A percentile compares a stretch with the other conserved stretches of the same genome.
These are phyloP conservation scores for Pleurotus tuber-regium DNA, from an alignment of 768 basidiomycete species.

Conservation along the genomic window DNA sequence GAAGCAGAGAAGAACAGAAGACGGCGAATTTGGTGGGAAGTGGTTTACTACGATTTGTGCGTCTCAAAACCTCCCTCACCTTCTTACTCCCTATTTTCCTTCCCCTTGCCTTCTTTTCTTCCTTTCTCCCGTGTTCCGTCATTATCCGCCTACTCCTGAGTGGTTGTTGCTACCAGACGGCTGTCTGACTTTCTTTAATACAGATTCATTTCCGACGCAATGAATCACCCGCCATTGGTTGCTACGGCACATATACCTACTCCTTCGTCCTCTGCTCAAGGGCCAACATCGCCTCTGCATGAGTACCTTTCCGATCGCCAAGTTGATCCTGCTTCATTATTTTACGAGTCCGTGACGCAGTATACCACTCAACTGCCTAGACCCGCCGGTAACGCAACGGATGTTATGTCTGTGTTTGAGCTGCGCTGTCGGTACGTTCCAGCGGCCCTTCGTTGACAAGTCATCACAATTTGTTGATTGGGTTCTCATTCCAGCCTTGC, in stretches of 20 bases:
- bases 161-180: too few relatives aligned
- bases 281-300: slow-evolving; percentile 58
- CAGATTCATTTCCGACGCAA: slow-evolving; percentile 69
- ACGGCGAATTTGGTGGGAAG: slow-evolving; percentile 71
- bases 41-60: slow-evolving; percentile 75
- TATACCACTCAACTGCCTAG: slow-evolving; percentile 42
- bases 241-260: slow-evolving; percentile 36
- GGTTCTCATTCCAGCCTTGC: slow-evolving; percentile 42
- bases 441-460: slow-evolving; percentile 6
- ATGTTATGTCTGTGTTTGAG: slow-evolving; percentile 37
- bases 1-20: slow-evolving; percentile 24
- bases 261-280: slow-evolving; percentile 49
- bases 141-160: too few relatives aligned
- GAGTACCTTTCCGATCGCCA: slow-evolving; percentile 42
- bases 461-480: slow-evolving; percentile 5
- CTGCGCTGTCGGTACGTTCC: slow-evolving; percentile 61
- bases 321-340: not conserved
- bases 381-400: slow-evolving; percentile 25
- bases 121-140: slow-evolving; percentile 3
- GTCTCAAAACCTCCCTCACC: slow-evolving; percentile 24
- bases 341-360: slow-evolving; percentile 23
- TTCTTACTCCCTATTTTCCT: not conserved
- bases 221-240: slow-evolving; percentile 56
- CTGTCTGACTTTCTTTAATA: not conserved
- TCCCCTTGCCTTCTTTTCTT: slow-evolving; percentile 1